phyloP scores from a whole-genome alignment of 305 asterid genomes.

The Fraxinus greggii region DNA sequence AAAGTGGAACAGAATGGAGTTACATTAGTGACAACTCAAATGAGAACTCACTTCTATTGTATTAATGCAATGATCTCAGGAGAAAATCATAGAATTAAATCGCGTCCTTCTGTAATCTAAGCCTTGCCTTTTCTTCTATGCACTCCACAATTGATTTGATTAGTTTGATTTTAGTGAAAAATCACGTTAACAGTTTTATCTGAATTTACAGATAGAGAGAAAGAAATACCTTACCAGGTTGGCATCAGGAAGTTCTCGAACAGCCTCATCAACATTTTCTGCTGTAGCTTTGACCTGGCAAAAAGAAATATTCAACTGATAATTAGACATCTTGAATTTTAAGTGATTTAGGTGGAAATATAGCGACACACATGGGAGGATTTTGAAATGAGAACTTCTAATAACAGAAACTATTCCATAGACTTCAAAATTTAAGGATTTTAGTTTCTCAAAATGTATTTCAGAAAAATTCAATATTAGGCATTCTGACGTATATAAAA shows the following conservation, averaged over 20 bases:
- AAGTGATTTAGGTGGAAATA: not conserved
- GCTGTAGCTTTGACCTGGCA: constrained; percentile 95
- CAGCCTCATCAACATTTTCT: constrained; percentile 91
- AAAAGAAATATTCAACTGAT: constrained; percentile 22
- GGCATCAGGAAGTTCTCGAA: constrained; percentile 99
- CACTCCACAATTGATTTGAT: constrained; percentile 1
- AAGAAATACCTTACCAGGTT: constrained; percentile 97
- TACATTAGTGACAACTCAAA: constrained; percentile 31
- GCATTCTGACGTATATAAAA: not conserved
- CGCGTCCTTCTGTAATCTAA: constrained; percentile 3
- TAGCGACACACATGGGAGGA: not conserved
- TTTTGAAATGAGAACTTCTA: not conserved
- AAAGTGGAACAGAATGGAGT: constrained; percentile 29
- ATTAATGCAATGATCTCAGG: constrained; percentile 16
- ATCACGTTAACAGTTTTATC: not conserved
- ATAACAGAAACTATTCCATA: not conserved
- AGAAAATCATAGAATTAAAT: constrained; percentile 15
- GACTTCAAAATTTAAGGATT: not conserved
- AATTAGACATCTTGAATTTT: constrained; percentile 9
- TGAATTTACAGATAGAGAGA: constrained; percentile 39
- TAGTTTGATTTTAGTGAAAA: constrained; percentile 17
- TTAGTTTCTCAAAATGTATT: not conserved
- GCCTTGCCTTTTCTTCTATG: not conserved
- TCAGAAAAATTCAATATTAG: not conserved
- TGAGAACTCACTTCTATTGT: constrained; percentile 16